phyloP scores from a whole-genome alignment of 441 rosid genomes.

The Adansonia gregorii region DNA sequence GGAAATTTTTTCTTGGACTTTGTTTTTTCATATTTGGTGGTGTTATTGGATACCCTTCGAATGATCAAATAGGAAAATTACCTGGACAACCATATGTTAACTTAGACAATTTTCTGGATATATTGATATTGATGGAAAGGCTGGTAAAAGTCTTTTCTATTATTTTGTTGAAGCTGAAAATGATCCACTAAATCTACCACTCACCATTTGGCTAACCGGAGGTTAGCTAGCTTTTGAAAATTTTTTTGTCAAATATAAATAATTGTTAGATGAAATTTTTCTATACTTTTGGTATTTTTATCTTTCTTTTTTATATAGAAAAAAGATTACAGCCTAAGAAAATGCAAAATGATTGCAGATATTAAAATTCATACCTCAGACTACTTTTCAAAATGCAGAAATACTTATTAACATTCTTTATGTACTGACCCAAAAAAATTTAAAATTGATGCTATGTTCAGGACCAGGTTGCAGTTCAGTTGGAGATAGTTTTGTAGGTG shows the following conservation, averaged over 20 bases:
- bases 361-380: neutral
- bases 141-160: neutral
- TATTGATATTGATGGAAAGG: neutral
- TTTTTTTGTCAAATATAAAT: no score
- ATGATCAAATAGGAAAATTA: neutral
- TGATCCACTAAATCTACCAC: neutral
- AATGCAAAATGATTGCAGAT: neutral
- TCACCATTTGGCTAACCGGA: conserved; percentile 16
- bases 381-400: no score
- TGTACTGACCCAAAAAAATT: neutral
- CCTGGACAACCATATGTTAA: neutral
- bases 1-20: neutral
- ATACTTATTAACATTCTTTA: no score
- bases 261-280: no score
- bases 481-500: conserved; percentile 10
- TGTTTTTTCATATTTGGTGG: neutral
- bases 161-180: conserved; percentile 20
- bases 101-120: conserved; percentile 16
- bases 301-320: no score
- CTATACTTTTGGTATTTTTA: no score
- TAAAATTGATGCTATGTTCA: neutral
- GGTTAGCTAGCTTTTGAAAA: neutral
- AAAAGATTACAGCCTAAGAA: no score
- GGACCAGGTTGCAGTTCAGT: conserved; percentile 15
- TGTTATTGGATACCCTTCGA: neutral